Conservation (phyloP, 2,329 filamentous ascomycete genomes). For the Neofusicoccum parvum region DNA sequence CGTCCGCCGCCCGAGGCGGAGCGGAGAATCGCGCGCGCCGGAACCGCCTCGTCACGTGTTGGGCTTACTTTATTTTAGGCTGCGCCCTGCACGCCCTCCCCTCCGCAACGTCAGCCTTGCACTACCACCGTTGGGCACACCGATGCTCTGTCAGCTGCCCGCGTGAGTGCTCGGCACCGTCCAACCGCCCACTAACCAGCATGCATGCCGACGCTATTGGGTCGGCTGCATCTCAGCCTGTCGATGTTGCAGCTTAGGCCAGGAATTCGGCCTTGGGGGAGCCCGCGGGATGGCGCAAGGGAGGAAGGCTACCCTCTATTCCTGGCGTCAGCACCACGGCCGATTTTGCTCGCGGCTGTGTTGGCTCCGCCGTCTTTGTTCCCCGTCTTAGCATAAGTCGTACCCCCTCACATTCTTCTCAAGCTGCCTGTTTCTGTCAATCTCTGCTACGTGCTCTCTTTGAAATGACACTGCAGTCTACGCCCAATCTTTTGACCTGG, state of each 20-base stretch:
- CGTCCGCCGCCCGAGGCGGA: neutral
- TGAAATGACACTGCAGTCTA: neutral
- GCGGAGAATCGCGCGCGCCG: neutral
- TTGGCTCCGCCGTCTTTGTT: neutral
- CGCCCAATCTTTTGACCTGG: neutral
- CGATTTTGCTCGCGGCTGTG: slow-evolving; percentile 2
- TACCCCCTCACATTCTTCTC: neutral
- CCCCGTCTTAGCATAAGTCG: neutral
- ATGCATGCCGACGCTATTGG: neutral
- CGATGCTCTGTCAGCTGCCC: neutral
- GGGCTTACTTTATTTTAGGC: neutral
- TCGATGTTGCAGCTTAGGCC: neutral
- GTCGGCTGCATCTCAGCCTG: neutral
- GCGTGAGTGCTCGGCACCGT: neutral
- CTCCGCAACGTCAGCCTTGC: neutral
- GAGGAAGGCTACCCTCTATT: slow-evolving; percentile 4
- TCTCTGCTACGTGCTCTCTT: neutral
- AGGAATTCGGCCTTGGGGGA: slow-evolving; percentile 14
- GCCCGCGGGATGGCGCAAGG: slow-evolving; percentile 10
- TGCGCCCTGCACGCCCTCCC: too few species aligned
- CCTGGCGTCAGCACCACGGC: neutral
- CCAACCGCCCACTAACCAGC: neutral
- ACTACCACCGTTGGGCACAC: neutral
- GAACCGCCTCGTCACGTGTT: neutral
- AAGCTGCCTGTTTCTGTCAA: neutral